phyloP scores from a whole-genome alignment of 2,329 filamentous ascomycete genomes.

The Rhinocladiella similis region DNA sequence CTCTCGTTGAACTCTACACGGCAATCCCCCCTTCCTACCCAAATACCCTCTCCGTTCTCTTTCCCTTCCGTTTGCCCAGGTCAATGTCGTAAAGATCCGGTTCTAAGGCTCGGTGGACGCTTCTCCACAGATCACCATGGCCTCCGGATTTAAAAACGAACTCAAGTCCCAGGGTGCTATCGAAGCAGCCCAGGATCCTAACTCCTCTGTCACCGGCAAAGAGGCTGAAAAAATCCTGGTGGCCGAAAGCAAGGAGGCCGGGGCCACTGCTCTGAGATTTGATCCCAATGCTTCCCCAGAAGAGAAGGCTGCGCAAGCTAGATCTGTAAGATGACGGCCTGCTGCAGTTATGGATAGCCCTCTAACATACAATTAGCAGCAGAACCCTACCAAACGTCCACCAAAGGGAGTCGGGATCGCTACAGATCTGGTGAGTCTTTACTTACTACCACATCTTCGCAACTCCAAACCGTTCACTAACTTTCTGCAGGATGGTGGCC shows the following conservation, averaged over 20 bases:
- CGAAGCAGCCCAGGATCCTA: conserved; percentile 72
- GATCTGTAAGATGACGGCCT: conserved; percentile 55
- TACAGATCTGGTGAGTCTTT: conserved; percentile 67
- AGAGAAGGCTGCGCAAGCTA: conserved; percentile 78
- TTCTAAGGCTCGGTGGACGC: conserved; percentile 10
- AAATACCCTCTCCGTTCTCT: not conserved
- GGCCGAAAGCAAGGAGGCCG: conserved; percentile 74
- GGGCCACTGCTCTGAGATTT: conserved; percentile 79
- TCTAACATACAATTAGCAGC: conserved; percentile 46
- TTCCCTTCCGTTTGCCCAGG: not conserved
- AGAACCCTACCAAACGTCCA: conserved; percentile 35
- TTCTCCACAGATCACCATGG: conserved; percentile 16
- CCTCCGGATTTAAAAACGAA: conserved; percentile 48
- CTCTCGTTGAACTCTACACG: not conserved
- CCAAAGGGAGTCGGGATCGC: conserved; percentile 55
- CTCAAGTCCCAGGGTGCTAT: conserved; percentile 79
- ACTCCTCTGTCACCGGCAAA: conserved; percentile 66
- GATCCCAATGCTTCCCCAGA: conserved; percentile 80
- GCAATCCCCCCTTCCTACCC: not conserved
- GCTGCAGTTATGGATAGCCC: not conserved
- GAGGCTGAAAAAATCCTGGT: conserved; percentile 74
- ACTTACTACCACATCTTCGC: conserved; percentile 30
- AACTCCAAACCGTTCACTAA: conserved; percentile 11
- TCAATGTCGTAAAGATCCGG: conserved; percentile 1
- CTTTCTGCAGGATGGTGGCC: conserved; percentile 61